phyloP scores from a whole-genome alignment of 495 filamentous ascomycete species.

The Thermothielavioides terrestris region DNA sequence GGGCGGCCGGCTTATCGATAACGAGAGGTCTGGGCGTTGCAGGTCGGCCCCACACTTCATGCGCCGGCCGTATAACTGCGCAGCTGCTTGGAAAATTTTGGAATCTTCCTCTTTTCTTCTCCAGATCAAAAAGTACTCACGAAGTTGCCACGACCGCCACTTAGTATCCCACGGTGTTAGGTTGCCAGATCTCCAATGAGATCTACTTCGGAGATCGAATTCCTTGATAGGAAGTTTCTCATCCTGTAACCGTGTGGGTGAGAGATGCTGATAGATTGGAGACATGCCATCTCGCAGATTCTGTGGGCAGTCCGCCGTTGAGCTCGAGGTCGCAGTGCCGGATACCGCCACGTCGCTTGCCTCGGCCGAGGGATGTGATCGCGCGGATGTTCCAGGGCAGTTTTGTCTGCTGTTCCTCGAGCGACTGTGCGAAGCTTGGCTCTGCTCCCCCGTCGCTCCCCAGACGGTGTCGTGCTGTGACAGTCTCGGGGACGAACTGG shows the following conservation, averaged over 20 bases:
- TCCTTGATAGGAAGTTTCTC: constrained; percentile 48
- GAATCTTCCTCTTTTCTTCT: constrained; percentile 27
- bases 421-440: no score
- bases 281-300: constrained; percentile 19
- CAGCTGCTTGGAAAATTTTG: not conserved
- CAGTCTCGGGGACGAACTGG: no score
- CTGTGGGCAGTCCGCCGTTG: not conserved
- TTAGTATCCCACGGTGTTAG: constrained; percentile 40
- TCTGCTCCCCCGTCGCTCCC: no score
- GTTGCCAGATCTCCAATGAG: constrained; percentile 40
- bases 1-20: no score
- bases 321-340: no score
- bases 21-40: no score
- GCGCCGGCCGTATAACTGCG: constrained; percentile 1
- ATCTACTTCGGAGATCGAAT: constrained; percentile 40
- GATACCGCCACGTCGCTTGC: no score
- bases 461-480: no score
- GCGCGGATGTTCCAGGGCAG: no score
- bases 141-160: constrained; percentile 46
- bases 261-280: constrained; percentile 42
- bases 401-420: no score
- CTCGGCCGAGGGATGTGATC: no score
- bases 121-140: constrained; percentile 47
- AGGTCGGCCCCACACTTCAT: not conserved
- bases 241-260: constrained; percentile 30